Base-by-base conservation (phyloP, 1,284 basidiomycete genomes). In the Inonotus obliquus region DNA sequence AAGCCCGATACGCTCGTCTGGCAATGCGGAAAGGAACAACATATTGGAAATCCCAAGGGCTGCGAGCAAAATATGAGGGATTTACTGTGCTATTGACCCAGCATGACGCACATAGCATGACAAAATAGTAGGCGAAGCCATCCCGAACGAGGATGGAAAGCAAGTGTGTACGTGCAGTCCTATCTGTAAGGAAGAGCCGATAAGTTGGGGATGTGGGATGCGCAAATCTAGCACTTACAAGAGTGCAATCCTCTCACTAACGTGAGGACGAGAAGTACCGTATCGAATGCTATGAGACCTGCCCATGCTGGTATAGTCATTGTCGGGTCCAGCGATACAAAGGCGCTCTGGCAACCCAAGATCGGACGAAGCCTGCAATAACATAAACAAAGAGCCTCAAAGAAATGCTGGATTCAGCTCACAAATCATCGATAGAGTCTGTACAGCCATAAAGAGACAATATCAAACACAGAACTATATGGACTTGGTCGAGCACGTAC, bases 251-350 rank as follows among this genome's bases (percentile, higher is more conserved):
- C 59, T 29, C 27, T 54, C 17, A 21, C 7, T 7, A 60, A 19
- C 19, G 58, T 60, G 2, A 60, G 49, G 1, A 53, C 11, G 49
- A 60, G 54, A 1, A 60, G 25, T 3, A 54, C 49, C 14, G 48
- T 60, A 38, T 60, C 58, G 35, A 60, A 60, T 11, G 44, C 48
- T 14, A 60, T 60, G 25, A 60, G 17, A 4, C 51, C 58, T 1
- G 52, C 19, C 58, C 58, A 60, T 13, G 58, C 58, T 7, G 58
- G 58, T 3, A 54, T 35, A n/a, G 41, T 53, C n/a, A 21, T 44
- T 7, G n/a, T 32, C n/a, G 58, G 39, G 23, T 32, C 44, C 2
- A 60, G 13, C 13, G n/a, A 4, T 19, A 29, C 11, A 37, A 59
- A 9, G 17, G 23, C 51, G 25, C 49, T 44, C 9, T 27, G 7